Percentiles rank a stretch among this genome's conserved stretches.
phyloP scores from a whole-genome alignment of 2,329 filamentous ascomycete species.

The Pseudonectria buxi region DNA sequence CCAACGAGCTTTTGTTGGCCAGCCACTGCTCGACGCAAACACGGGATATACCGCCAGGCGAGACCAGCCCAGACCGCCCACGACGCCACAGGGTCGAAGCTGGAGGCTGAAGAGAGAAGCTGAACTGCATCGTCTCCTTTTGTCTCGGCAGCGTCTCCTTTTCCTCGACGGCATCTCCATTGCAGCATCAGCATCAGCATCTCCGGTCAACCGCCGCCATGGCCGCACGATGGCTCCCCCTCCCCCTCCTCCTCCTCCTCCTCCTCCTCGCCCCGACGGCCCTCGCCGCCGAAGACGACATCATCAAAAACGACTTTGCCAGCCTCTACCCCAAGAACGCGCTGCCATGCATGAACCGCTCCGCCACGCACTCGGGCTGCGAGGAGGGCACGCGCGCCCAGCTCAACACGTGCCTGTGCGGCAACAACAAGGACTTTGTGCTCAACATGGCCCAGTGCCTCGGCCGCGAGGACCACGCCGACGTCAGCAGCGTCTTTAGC shows the following conservation, averaged over 20 bases:
- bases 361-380: slow-evolving; percentile 36
- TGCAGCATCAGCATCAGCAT: too few species aligned
- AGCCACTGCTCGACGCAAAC: too few species aligned
- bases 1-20: too few species aligned
- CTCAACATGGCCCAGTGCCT: slow-evolving; percentile 41
- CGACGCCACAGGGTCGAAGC: too few species aligned
- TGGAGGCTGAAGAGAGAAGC: too few species aligned
- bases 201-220: too few species aligned
- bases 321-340: slow-evolving; percentile 25
- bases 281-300: slow-evolving; percentile 25
- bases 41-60: too few species aligned
- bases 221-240: slow-evolving; percentile 17
- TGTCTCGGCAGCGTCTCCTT: too few species aligned
- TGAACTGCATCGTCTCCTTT: too few species aligned
- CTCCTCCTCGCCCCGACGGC: slow-evolving; percentile 12
- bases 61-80: too few species aligned
- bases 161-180: too few species aligned
- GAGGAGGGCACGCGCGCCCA: slow-evolving; percentile 29
- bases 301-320: slow-evolving; percentile 26
- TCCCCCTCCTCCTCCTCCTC: slow-evolving; percentile 26
- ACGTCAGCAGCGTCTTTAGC: slow-evolving; percentile 37
- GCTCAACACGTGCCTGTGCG: slow-evolving; percentile 45
- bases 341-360: slow-evolving; percentile 35
- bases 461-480: slow-evolving; percentile 24
- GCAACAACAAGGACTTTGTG: slow-evolving; percentile 43